These are phyloP conservation scores for Fusarium tjaetaba DNA, from an alignment of 2,329 filamentous ascomycete species.

Conservation along the genomic window DNA sequence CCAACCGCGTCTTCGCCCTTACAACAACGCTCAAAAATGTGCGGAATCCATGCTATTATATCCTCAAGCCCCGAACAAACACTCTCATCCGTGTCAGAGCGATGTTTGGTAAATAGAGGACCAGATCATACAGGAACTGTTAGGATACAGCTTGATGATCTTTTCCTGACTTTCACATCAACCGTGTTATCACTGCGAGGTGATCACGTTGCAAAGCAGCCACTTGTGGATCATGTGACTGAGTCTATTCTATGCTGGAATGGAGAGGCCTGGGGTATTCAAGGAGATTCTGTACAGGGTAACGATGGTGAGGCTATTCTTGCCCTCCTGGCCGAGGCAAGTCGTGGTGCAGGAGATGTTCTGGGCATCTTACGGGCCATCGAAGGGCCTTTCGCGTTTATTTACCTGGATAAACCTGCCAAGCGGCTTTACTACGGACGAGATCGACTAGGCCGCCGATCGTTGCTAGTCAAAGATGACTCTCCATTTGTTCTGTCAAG, in stretches of 20 bases:
- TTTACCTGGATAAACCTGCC: constrained; percentile 76
- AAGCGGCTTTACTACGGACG: constrained; percentile 80
- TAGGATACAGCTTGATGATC: constrained; percentile 43
- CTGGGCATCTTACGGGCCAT: constrained; percentile 67
- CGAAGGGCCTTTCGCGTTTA: constrained; percentile 88
- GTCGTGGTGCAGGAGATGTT: constrained; percentile 47
- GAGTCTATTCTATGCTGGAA: constrained; percentile 92
- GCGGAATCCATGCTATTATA: constrained; percentile 67
- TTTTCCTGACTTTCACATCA: constrained; percentile 74
- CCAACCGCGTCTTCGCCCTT: constrained; percentile 10
- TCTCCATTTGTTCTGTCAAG: constrained; percentile 73
- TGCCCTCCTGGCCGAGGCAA: constrained; percentile 62
- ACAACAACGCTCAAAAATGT: constrained; percentile 57
- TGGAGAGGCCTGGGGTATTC: constrained; percentile 89
- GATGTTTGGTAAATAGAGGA: constrained; percentile 64
- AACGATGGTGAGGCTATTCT: constrained; percentile 85
- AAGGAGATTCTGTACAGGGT: constrained; percentile 64
- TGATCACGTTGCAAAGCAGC: constrained; percentile 75
- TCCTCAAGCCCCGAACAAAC: constrained; percentile 47
- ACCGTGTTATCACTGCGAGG: constrained; percentile 94
- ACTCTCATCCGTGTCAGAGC: constrained; percentile 51
- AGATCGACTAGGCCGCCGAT: constrained; percentile 88
- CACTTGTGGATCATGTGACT: constrained; percentile 67
- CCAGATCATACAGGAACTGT: constrained; percentile 66
- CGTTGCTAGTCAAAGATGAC: constrained; percentile 72